Percentiles rank a stretch among this genome's conserved stretches.
These are phyloP conservation scores for Cryptococcus wingfieldii DNA, from an alignment of 1,284 basidiomycete genomes.

Conservation along the genomic window DNA sequence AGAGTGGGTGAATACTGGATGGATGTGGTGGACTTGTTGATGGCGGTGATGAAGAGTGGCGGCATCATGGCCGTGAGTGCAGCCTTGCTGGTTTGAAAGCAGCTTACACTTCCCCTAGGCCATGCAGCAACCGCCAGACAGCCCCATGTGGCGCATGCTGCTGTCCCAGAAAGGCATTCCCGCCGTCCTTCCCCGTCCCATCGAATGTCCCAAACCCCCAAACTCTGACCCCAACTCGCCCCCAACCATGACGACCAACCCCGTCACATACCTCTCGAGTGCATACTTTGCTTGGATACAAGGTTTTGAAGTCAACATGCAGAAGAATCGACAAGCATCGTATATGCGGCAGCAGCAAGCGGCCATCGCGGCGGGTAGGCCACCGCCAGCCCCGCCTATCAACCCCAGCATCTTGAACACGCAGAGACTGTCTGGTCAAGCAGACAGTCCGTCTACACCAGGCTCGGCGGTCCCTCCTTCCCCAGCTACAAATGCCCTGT, in stretches of 20 bases:
- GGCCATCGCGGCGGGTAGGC: slow-evolving; percentile 5
- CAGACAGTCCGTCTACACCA: slow-evolving; percentile 2
- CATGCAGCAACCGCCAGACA: slow-evolving; percentile 21
- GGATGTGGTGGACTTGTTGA: slow-evolving; percentile 37
- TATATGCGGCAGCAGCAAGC: slow-evolving; percentile 11
- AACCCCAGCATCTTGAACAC: background rate
- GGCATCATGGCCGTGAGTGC: slow-evolving; percentile 24
- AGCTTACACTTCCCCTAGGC: slow-evolving; percentile 2
- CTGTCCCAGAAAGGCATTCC: slow-evolving; percentile 25
- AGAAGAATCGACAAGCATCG: slow-evolving; percentile 7
- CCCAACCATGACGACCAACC: slow-evolving; percentile 24
- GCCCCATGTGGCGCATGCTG: slow-evolving; percentile 27
- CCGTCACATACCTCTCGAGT: slow-evolving; percentile 33
- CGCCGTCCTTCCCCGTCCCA: slow-evolving; percentile 28
- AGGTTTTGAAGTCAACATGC: slow-evolving; percentile 40
- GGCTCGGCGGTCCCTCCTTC: background rate
- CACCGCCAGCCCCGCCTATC: slow-evolving; percentile 7
- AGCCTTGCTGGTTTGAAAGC: background rate
- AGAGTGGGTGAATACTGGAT: slow-evolving; percentile 36
- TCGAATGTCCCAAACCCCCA: slow-evolving; percentile 21
- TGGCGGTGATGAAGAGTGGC: slow-evolving; percentile 30
- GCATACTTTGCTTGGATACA: slow-evolving; percentile 37
- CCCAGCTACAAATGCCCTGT: slow-evolving; percentile 1
- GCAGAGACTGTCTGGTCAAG: background rate
- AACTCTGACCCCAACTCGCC: slow-evolving; percentile 19